Percentiles rank a stretch among this genome's conserved stretches.
Conservation (phyloP, 2,329 filamentous ascomycete species). For the Sclerotinia borealis region DNA sequence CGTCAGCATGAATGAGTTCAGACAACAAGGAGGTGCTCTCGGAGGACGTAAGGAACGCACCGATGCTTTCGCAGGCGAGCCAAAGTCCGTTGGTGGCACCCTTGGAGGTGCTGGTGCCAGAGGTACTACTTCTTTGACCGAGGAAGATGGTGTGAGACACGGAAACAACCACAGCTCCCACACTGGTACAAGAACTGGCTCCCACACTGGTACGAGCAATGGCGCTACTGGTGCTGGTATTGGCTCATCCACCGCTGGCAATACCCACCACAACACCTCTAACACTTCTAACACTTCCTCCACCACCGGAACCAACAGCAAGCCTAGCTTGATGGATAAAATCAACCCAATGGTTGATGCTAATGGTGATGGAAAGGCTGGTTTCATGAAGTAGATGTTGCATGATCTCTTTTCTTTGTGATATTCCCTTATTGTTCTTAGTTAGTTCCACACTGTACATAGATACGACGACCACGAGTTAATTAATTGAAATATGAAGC, state of each 20-base stretch:
- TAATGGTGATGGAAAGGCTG: conserved; percentile 49
- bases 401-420: background rate
- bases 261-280: conserved; percentile 5
- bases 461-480: background rate
- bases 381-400: conserved; percentile 37
- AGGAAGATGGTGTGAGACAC: conserved; percentile 15
- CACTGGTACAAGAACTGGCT: background rate
- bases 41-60: conserved; percentile 49
- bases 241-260: background rate
- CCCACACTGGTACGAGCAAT: background rate
- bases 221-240: conserved; percentile 8
- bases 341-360: conserved; percentile 49
- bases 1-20: conserved; percentile 60
- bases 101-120: conserved; percentile 27
- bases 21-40: conserved; percentile 46
- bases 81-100: conserved; percentile 39
- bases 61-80: conserved; percentile 57
- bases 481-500: background rate
- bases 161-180: conserved; percentile 12
- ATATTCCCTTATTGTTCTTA: background rate
- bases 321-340: conserved; percentile 46
- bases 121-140: conserved; percentile 28
- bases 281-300: conserved; percentile 3
- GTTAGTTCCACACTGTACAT: background rate
- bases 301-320: conserved; percentile 25